Base-by-base conservation (phyloP, 2,329 filamentous ascomycete genomes). In the Pseudogymnoascus sp. region DNA sequence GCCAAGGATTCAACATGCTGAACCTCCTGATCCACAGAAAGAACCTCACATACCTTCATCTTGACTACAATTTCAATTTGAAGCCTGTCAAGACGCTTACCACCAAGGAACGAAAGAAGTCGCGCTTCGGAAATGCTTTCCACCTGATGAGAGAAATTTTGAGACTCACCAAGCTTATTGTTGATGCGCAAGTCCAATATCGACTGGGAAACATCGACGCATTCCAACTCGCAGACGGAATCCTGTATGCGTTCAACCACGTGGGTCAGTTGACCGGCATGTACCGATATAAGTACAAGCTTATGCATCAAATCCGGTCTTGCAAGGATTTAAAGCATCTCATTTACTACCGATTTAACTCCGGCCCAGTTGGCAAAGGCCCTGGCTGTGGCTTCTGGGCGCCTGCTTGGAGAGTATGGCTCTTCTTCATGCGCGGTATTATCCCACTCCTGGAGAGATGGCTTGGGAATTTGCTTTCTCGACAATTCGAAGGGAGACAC, bases 271-370 rank as follows among this genome's bases (percentile, higher is more conserved):
- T 99, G 64, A 99, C 94, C 14, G 94, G 94, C 73, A 99, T 99
- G 94, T 99, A 99, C 77, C 89, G 94, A 64, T 99, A 99, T 83
- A 99, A 99, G 81, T 99, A 99, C 80, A 99, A 99, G 81, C 82
- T 99, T 61, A 99, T 99, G 94, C 94, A 99, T 74, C 94, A 99
- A 75, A 99, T 99, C 69, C 90, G 94, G 68, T 96, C 94, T 0
- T 99, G 94, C 80, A 99, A 99, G 76, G 94, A 99, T 76, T 75
- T 99, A 72, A 99, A 99, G 83, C 94, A 99, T 82, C 78, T 99
- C 64, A 97, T 99, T 67, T 99, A 99, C 78, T 97, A 97, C 75
- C 89, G 93, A 58, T 99, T 99, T 78, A 99, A 99, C 74, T 92
- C 91, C 62, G 94, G 92, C 0, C 90, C 93, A 9, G 95, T 99